Evolutionary conservation across 2,329 filamentous ascomycete genomes (phyloP).

Genomic region (Cladobotryum protrusum): DNA sequence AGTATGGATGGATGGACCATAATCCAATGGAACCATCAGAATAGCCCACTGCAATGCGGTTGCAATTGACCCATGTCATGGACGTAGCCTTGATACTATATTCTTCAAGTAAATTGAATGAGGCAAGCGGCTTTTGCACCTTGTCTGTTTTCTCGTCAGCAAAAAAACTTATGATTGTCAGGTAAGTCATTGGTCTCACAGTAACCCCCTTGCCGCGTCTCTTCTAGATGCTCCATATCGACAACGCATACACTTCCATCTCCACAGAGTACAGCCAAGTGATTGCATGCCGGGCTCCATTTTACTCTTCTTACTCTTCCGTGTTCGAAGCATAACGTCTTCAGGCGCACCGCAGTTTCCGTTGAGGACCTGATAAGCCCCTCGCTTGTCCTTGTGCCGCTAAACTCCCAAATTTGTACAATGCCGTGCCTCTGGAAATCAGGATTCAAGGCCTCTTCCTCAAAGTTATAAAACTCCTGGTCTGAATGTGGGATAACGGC

Average conservation of each 20-base stretch:
- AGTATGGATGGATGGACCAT: constrained; percentile 48
- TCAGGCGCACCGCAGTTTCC: constrained; percentile 32
- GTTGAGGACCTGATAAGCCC: constrained; percentile 30
- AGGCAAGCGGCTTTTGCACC: constrained; percentile 38
- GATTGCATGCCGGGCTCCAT: constrained; percentile 48
- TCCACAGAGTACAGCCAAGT: constrained; percentile 42
- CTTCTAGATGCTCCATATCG: constrained; percentile 27
- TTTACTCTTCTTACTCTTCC: constrained; percentile 45
- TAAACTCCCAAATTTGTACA: constrained; percentile 49
- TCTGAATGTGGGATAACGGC: constrained; percentile 46
- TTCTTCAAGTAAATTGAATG: constrained; percentile 41
- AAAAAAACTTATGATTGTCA: constrained; percentile 2
- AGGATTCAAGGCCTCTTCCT: constrained; percentile 30
- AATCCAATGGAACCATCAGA: constrained; percentile 50
- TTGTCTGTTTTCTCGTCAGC: constrained; percentile 34
- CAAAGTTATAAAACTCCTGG: constrained; percentile 37
- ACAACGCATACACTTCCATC: constrained; percentile 47
- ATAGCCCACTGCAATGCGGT: constrained; percentile 50
- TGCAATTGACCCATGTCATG: constrained; percentile 50
- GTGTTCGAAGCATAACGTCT: constrained; percentile 43
- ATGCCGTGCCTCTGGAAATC: constrained; percentile 38
- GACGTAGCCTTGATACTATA: constrained; percentile 43
- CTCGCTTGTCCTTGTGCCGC: constrained; percentile 22
- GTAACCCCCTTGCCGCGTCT: constrained; percentile 28
- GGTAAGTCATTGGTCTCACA: constrained; percentile 28